phyloP scores from a whole-genome alignment of 2,329 filamentous ascomycete species.

The Westerdykella aurantiaca region DNA sequence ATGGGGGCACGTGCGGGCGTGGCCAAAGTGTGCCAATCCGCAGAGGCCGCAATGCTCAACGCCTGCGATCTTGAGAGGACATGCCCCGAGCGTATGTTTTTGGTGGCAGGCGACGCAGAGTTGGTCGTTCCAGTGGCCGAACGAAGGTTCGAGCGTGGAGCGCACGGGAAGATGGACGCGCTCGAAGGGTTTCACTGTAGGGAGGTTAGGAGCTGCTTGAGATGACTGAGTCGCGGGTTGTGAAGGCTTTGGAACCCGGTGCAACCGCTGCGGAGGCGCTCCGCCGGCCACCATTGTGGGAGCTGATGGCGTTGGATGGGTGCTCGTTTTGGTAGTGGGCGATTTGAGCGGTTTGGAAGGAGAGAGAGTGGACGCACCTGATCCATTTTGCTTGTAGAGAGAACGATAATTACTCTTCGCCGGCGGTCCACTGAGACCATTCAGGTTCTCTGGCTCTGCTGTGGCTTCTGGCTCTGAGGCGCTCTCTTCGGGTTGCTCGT shows the following conservation, averaged over 20 bases:
- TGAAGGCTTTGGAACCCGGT: background rate
- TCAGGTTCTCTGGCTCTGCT: slow-evolving; percentile 4
- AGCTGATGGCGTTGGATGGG: background rate
- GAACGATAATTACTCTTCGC: background rate
- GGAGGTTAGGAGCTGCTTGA: slow-evolving; percentile 8
- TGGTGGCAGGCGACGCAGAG: slow-evolving; percentile 51
- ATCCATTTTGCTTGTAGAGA: slow-evolving; percentile 16
- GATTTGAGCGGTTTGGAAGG: slow-evolving; percentile 4
- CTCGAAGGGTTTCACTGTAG: slow-evolving; percentile 28
- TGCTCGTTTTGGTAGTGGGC: slow-evolving; percentile 3
- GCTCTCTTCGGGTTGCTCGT: slow-evolving; percentile 15
- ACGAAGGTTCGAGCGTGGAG: slow-evolving; percentile 20
- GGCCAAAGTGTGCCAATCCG: slow-evolving; percentile 55
- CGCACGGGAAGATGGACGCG: slow-evolving; percentile 27
- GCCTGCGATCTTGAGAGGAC: slow-evolving; percentile 55
- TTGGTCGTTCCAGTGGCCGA: slow-evolving; percentile 10
- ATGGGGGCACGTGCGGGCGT: slow-evolving; percentile 54
- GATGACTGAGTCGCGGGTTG: background rate
- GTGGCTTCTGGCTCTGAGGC: slow-evolving; percentile 5
- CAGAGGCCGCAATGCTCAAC: slow-evolving; percentile 60
- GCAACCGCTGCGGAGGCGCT: no score
- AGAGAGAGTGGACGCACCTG: slow-evolving; percentile 15
- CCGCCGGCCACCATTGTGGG: background rate
- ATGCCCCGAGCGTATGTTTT: slow-evolving; percentile 53
- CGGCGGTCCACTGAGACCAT: background rate